phyloP scores from a whole-genome alignment of 192 early-diverging fungal species.

The Backusella morwellensis region DNA sequence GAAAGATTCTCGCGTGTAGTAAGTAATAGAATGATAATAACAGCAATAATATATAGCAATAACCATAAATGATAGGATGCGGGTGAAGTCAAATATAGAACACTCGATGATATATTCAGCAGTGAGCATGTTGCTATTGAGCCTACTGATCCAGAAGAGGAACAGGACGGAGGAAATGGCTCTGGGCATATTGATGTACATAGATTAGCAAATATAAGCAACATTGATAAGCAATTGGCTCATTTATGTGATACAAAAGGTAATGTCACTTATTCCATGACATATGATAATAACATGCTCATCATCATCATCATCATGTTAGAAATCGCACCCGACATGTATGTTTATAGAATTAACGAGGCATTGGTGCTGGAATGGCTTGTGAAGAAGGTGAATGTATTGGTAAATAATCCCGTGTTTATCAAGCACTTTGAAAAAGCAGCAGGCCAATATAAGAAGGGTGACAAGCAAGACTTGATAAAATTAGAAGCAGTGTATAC shows the following conservation, averaged over 20 bases:
- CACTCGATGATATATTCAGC: conserved; percentile 15
- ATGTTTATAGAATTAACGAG: conserved; percentile 14
- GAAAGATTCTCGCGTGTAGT: neutral
- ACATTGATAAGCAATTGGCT: neutral
- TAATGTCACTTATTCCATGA: neutral
- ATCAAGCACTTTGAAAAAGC: neutral
- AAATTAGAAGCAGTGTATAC: conserved; percentile 5
- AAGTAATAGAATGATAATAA: neutral
- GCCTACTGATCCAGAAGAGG: neutral
- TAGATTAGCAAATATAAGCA: neutral
- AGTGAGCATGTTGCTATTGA: neutral
- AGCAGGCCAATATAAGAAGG: neutral
- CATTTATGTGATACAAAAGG: conserved; percentile 17
- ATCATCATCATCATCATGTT: neutral
- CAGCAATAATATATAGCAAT: too few species aligned
- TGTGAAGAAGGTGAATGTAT: neutral
- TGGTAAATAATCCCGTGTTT: neutral
- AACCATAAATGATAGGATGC: neutral
- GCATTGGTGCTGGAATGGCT: neutral
- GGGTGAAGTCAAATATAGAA: neutral
- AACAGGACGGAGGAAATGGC: neutral
- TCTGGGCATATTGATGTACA: neutral
- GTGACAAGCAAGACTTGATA: neutral
- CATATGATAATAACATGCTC: neutral
- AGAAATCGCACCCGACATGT: neutral